Evolutionary conservation across 305 asterid genomes (phyloP).

Genomic region (Petunia hybrid): DNA sequence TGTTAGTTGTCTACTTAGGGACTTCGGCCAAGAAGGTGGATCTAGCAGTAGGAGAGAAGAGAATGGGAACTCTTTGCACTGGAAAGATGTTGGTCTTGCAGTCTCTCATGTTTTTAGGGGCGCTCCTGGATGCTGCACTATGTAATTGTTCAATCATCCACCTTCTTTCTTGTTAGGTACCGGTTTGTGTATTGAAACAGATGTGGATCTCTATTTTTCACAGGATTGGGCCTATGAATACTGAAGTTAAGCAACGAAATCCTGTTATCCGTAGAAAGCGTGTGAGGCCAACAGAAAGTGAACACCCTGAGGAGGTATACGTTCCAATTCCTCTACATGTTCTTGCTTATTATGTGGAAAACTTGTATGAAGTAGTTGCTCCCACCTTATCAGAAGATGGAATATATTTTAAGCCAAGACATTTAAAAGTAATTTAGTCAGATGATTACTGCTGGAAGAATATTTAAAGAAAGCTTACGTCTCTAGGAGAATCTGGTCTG

Average conservation of each 20-base stretch:
- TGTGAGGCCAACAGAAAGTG: constrained; percentile 59
- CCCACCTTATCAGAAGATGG: constrained; percentile 6
- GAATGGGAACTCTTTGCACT: constrained; percentile 51
- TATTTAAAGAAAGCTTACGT: background rate
- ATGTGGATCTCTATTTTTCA: constrained; percentile 15
- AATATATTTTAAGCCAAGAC: background rate
- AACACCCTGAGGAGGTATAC: constrained; percentile 83
- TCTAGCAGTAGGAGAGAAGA: constrained; percentile 56
- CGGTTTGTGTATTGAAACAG: background rate
- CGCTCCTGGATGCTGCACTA: constrained; percentile 80
- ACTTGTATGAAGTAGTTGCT: background rate
- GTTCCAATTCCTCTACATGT: background rate
- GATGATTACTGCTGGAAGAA: constrained; percentile 22
- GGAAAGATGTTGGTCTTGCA: constrained; percentile 74
- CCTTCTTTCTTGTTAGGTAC: constrained; percentile 7
- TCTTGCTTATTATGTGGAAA: constrained; percentile 24
- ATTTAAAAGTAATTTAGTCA: background rate
- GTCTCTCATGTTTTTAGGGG: constrained; percentile 69
- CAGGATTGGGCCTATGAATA: constrained; percentile 97
- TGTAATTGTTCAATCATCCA: constrained; percentile 49
- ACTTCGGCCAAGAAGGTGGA: constrained; percentile 67
- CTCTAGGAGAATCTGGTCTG: background rate
- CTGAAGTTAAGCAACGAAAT: constrained; percentile 84
- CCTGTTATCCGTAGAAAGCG: constrained; percentile 63
- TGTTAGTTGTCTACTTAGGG: constrained; percentile 68